phyloP scores from a whole-genome alignment of 805 yeast species.

The Ogataea allantospora region DNA sequence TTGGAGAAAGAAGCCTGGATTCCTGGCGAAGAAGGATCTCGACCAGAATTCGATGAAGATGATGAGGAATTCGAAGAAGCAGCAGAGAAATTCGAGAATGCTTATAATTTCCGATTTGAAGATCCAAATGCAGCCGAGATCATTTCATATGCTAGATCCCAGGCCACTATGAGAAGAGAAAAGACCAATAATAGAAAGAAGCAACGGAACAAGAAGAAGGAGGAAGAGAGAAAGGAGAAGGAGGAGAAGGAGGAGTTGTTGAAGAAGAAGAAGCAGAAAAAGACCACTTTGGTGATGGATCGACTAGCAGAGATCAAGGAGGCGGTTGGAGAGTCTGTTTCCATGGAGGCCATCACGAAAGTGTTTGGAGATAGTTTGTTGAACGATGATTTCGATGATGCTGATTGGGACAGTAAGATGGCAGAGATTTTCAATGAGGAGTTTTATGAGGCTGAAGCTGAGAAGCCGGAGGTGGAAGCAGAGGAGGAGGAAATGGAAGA shows the following conservation, averaged over 20 bases:
- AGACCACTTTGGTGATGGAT: constrained; percentile 74
- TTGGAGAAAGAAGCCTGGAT: constrained; percentile 85
- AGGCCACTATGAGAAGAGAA: constrained; percentile 86
- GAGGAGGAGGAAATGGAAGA: constrained; percentile 32
- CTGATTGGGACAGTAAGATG: constrained; percentile 89
- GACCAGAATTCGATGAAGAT: constrained; percentile 49
- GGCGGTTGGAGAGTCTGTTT: constrained; percentile 64
- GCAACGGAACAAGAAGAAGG: constrained; percentile 71
- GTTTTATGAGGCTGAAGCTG: constrained; percentile 61
- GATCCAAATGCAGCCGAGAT: constrained; percentile 89
- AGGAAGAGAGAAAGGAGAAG: constrained; percentile 49
- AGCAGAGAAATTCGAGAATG: constrained; percentile 86
- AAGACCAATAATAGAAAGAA: constrained; percentile 73
- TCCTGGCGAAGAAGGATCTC: constrained; percentile 62
- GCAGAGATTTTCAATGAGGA: constrained; percentile 83
- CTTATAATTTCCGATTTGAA: constrained; percentile 92
- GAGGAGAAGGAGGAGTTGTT: constrained; percentile 57
- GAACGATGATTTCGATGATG: constrained; percentile 84
- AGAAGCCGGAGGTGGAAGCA: constrained; percentile 32
- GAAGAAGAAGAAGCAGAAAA: constrained; percentile 69
- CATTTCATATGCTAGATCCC: constrained; percentile 90
- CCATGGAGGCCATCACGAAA: constrained; percentile 55
- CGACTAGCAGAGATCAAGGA: constrained; percentile 62
- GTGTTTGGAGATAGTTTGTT: constrained; percentile 75
- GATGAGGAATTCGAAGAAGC: constrained; percentile 91